These are phyloP conservation scores for Dioscorea zingiberensis DNA, from an alignment of 106 monocot genomes.

Conservation along the genomic window DNA sequence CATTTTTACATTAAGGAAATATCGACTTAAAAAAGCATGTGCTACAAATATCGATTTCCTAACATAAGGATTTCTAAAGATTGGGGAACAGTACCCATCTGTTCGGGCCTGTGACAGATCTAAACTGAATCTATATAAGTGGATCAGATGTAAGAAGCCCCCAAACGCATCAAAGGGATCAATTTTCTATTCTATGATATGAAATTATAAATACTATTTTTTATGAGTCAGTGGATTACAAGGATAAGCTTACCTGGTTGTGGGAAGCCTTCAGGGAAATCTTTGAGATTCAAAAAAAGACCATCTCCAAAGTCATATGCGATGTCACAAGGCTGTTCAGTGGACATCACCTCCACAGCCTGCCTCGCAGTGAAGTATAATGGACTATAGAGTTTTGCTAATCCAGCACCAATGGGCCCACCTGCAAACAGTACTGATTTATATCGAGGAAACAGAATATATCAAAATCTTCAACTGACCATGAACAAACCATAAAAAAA, in stretches of 20 bases:
- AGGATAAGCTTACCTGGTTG: slow-evolving; percentile 32
- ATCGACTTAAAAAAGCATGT: no score
- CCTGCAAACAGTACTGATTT: slow-evolving; percentile 24
- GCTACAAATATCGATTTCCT: no score
- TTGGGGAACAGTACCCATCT: no score
- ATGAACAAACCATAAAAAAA: no score
- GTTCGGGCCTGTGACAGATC: no score
- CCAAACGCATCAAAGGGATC: no score
- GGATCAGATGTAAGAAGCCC: not conserved
- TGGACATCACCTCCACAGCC: slow-evolving; percentile 59
- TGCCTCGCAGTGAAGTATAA: slow-evolving; percentile 64
- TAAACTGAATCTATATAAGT: no score
- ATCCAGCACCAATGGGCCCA: slow-evolving; percentile 21
- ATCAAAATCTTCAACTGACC: no score
- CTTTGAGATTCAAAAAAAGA: slow-evolving; percentile 30
- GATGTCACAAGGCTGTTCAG: slow-evolving; percentile 82
- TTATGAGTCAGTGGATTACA: not conserved
- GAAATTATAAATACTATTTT: not conserved
- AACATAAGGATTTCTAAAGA: no score
- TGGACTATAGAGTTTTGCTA: slow-evolving; percentile 42
- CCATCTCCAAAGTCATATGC: slow-evolving; percentile 80
- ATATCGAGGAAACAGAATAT: no score
- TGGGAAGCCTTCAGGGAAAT: slow-evolving; percentile 57
- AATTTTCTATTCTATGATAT: no score
- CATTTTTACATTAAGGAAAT: no score